Evolutionary conservation across 441 rosid species (phyloP), one percentile per base, ranked within the genome.

Genomic region (Populus trichocarpa): DNA sequence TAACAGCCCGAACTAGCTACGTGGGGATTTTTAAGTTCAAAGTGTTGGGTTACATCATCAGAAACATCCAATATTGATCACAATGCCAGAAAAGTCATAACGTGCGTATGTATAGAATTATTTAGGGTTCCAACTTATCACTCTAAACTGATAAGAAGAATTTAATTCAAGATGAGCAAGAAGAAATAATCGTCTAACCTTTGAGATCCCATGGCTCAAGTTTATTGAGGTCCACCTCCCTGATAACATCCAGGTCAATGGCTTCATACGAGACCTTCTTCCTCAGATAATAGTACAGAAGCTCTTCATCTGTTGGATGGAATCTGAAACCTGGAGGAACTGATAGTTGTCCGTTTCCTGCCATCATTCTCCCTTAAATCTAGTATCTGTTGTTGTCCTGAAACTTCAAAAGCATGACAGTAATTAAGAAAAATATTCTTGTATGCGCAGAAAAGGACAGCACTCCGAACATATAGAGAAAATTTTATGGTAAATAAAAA

Each of bases 131-230:
- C 25, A 59, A 23, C 28, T 8, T 22, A 23, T 22, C 25, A 61
- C 66, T 10, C 66, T 23, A 23, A 57, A 33, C 67, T 20, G 28
- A 33, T 8, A 25, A 8, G 72, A 22, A 42, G 10, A 65, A 16
- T 33, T 59, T n/a, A n/a, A n/a, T n/a, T 18, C 40, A 36, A 36
- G 6, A 11, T 0, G n/a, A 40, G 25, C 13, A 23, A 25, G 6
- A 7, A 53, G 32, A 23, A 35, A 22, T 30, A 16, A 77, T 13
- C 9, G 4, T 67, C 46, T 33, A 67, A 93, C 99, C 99, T 90
- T 89, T 96, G 71, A 96, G 92, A 84, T 96, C 99, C 99, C 98
- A 96, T 16, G 99, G 99, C 84, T 96, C 99, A 38, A 96, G 98
- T 88, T 94, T 96, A 85, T 94, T 96, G 80, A 96, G 99, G 82